phyloP scores from a whole-genome alignment of 1,139 yeast genomes.

The Scheffersomyces lignicola region DNA sequence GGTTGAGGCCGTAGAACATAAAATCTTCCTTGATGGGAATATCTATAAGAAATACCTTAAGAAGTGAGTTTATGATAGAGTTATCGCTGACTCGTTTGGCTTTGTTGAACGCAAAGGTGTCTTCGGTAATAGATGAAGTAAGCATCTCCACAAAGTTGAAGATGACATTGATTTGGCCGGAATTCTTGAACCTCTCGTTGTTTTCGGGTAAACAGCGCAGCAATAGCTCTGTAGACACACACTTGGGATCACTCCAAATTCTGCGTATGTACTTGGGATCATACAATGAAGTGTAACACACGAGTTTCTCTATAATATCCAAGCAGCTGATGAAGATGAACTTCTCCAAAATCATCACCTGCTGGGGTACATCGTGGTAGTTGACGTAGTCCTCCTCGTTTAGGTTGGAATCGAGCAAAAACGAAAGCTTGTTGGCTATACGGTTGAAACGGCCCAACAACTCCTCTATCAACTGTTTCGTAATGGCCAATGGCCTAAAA shows the following conservation, averaged over 20 bases:
- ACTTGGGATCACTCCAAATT: slow-evolving; percentile 24
- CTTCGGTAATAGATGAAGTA: slow-evolving; percentile 35
- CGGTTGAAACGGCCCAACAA: slow-evolving; percentile 20
- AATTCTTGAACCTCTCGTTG: slow-evolving; percentile 36
- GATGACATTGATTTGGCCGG: slow-evolving; percentile 41
- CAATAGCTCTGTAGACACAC: slow-evolving; percentile 24
- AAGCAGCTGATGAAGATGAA: slow-evolving; percentile 49
- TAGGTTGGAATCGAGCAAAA: slow-evolving; percentile 27
- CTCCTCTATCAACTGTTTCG: slow-evolving; percentile 24
- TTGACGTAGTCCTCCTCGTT: slow-evolving; percentile 36
- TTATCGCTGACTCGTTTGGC: slow-evolving; percentile 17
- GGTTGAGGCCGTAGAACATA: slow-evolving; percentile 52
- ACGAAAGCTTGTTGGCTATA: slow-evolving; percentile 21
- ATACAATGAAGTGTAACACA: slow-evolving; percentile 24
- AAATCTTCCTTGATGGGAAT: slow-evolving; percentile 42
- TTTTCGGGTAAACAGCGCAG: slow-evolving; percentile 37
- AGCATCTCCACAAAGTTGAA: slow-evolving; percentile 43
- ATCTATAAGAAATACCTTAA: slow-evolving; percentile 41
- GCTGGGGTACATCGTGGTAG: slow-evolving; percentile 38
- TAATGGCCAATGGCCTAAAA: slow-evolving; percentile 60
- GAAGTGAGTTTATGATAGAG: slow-evolving; percentile 35
- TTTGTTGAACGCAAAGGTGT: slow-evolving; percentile 25
- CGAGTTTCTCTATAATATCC: slow-evolving; percentile 52
- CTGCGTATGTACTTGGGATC: slow-evolving; percentile 19
- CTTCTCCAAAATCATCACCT: slow-evolving; percentile 48